Evolutionary conservation across 257 asterid species (phyloP).

Genomic region (Solanum bulbocastanum): DNA sequence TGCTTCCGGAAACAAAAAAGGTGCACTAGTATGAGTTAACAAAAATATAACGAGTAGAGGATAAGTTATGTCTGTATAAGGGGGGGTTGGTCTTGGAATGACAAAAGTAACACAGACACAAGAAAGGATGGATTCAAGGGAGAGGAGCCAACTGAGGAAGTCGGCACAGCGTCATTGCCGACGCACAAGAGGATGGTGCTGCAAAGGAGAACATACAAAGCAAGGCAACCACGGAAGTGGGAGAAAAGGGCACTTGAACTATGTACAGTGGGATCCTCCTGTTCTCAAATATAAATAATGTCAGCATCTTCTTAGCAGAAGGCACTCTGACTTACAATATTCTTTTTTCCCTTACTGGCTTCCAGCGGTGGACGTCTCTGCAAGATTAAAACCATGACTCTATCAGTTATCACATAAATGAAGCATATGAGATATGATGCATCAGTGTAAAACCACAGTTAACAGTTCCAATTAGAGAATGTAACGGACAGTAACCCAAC

Average conservation of each 20-base stretch:
- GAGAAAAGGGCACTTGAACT: not conserved
- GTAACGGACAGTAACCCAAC: not conserved
- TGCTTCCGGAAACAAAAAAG: not conserved
- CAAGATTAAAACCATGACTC: not conserved
- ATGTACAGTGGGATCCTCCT: not conserved
- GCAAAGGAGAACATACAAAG: not conserved
- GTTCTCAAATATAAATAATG: not conserved
- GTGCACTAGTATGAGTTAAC: not conserved
- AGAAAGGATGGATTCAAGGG: not conserved
- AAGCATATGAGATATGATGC: not conserved
- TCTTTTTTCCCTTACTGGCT: conserved; percentile 40
- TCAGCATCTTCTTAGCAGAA: not conserved
- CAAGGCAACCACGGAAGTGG: not conserved
- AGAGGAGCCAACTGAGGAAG: not conserved
- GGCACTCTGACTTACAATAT: conserved; percentile 45
- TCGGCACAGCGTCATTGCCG: not conserved
- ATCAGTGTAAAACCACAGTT: not conserved
- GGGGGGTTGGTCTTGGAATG: too few relatives aligned
- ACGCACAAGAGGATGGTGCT: not conserved
- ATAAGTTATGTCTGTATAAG: too few relatives aligned
- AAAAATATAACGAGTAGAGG: not conserved
- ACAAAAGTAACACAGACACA: not conserved
- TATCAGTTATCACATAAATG: not conserved
- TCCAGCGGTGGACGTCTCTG: conserved; percentile 49
- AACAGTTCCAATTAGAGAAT: not conserved